Evolutionary conservation across 2,329 filamentous ascomycete genomes (phyloP), one percentile per base, ranked within the genome.

Genomic region (Thelonectria blattea): DNA sequence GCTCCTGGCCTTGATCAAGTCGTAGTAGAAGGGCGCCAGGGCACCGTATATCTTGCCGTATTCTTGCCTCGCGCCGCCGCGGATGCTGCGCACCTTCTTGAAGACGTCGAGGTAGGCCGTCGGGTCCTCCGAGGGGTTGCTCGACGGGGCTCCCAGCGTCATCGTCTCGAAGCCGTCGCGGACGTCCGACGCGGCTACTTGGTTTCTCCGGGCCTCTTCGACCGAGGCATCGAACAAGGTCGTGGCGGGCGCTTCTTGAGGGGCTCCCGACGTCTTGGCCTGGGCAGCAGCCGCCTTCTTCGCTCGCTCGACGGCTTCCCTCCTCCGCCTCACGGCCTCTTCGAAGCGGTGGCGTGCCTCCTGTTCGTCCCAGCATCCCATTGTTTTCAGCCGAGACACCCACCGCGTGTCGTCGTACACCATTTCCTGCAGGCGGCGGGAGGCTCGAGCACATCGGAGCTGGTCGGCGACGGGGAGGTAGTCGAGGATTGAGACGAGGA

Each of bases 401-500:
- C 95, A 99, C 79, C 94, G 86, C 51, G 93, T 92, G 76, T 99
- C 95, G 75, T 99, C 95, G 77, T 98, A 99, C 3, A 97, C 93
- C 93, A 99, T 99, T 78, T 99, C 95, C 73, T 91, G 90, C 84
- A 98, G 87, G 62, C 92, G 91, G 72, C 87, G 90, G 60, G 92
- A 97, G 22, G 91, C 88, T 64, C 90, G 88, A 46, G 95, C 94
- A 73, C 92, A 94, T 67, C 88, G 87, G 74, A 98, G 85, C 71
- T 96, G 88, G 75, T 97, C 94, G 61, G 89, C 81, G 27, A 97
- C 85, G 41, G 92, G 90, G 41, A 98, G 86, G 78, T 96, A 93
- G 73, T 97, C 92, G 72, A 99, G 85, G 67, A 99, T 93, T 0
- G 88, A 85, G 30, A 90, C 90, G 68, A 98, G 86, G 67, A 98